Evolutionary conservation across 768 basidiomycete species (phyloP), one percentile per base, ranked within the genome.

Genomic region (Serpula lacrymans): DNA sequence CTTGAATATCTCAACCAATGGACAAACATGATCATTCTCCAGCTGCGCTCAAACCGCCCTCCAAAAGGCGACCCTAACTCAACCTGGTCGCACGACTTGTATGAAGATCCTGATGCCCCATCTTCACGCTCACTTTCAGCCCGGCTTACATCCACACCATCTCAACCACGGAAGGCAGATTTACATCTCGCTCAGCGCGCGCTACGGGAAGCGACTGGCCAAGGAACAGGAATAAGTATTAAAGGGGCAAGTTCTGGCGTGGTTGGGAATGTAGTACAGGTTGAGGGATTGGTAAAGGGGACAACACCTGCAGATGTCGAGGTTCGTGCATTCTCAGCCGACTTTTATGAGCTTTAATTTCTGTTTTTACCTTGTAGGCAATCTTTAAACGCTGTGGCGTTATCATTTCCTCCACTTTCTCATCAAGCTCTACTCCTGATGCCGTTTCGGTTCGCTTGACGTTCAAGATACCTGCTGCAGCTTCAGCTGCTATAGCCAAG

Each of bases 301-400:
- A 91, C 89, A 18, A 89, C 84, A 6, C 72, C 84, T 12, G 88
- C 84, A 12, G 89, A 92, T 58, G 88, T 92, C 34, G 77, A 80
- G 50, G 60, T 64, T 6, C 8, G 50, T 22, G 9, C 9, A 11
- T 28, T 7, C 1, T 12, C 20, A 18, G 21, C 20, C 2, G 23
- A 3, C 3, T 13, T 18, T 5, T 4, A 7, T 33, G 8, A 13
- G n/a, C 12, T 45, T 38, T 17, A 29, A 11, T 7, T n/a, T 44
- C 17, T 39, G 51, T 24, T 17, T 14, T 20, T 12, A n/a, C 23
- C 25, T 42, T 27, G 23, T 43, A 61, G 56, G 86, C 88, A 18
- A 90, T 90, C 40, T 92, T 92, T 71, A 82, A 83, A 47, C 79
- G 82, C 17, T 88, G 88, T 51, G 86, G 86, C 6, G 64, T 76